Evolutionary conservation across 2,329 filamentous ascomycete genomes (phyloP).

Genomic region (Fusarium proliferatum): DNA sequence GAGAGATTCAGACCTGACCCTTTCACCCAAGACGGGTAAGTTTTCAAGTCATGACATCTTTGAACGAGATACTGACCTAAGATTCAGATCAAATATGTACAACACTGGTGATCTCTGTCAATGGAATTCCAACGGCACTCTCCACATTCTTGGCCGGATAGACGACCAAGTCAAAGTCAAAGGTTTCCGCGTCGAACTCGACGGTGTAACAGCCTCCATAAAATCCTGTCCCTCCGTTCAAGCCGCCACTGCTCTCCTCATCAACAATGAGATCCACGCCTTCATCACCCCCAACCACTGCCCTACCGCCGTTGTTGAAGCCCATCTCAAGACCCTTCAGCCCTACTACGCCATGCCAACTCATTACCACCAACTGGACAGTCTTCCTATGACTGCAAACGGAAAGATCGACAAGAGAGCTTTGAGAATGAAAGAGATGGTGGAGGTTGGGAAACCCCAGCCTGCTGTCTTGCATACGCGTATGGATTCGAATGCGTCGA

Average conservation of each 20-base stretch:
- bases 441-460: conserved; percentile 11
- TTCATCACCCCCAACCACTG: conserved; percentile 57
- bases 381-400: conserved; percentile 63
- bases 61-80: background rate
- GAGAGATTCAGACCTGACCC: conserved; percentile 61
- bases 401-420: conserved; percentile 66
- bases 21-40: conserved; percentile 63
- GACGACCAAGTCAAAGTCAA: conserved; percentile 73
- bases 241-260: conserved; percentile 59
- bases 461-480: conserved; percentile 29
- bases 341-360: conserved; percentile 67
- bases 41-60: background rate
- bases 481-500: conserved; percentile 46
- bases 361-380: conserved; percentile 54
- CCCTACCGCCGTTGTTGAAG: conserved; percentile 51
- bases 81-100: conserved; percentile 59
- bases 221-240: conserved; percentile 57
- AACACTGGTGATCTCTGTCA: conserved; percentile 69
- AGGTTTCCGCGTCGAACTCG: conserved; percentile 70
- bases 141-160: conserved; percentile 66
- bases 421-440: conserved; percentile 42
- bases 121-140: conserved; percentile 63
- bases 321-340: conserved; percentile 55
- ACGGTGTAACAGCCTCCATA: conserved; percentile 63
- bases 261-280: conserved; percentile 60